A percentile compares a stretch with the other conserved stretches of the same genome.
These are phyloP conservation scores for Sonneratia caseolaris DNA, from an alignment of 345 rosid genomes.

Conservation along the genomic window DNA sequence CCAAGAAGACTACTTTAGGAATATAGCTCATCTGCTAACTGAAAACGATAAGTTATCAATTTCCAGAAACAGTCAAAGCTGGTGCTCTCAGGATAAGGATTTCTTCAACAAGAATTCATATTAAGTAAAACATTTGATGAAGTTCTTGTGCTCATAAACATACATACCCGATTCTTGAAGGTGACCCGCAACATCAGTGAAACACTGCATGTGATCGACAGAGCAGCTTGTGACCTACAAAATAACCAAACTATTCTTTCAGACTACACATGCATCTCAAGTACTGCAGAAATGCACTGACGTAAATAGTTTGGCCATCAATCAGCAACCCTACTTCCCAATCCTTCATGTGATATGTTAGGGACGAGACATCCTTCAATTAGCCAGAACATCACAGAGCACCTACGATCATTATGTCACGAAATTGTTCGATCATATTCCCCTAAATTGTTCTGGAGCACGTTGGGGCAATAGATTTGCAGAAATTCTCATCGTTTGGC, in stretches of 20 bases:
- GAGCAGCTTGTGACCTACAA: slow-evolving; percentile 56
- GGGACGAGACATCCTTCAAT: neutral
- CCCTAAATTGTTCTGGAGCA: too few relatives aligned
- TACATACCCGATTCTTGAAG: slow-evolving; percentile 67
- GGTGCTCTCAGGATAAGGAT: neutral
- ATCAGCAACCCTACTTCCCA: neutral
- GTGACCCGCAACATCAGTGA: slow-evolving; percentile 68
- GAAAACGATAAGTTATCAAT: too few relatives aligned
- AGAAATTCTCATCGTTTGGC: neutral
- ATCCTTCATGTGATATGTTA: neutral
- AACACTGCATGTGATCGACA: slow-evolving; percentile 76
- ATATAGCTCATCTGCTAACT: too few relatives aligned
- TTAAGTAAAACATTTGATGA: neutral
- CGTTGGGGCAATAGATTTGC: neutral
- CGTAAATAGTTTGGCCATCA: neutral
- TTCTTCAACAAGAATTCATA: neutral
- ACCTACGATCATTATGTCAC: neutral
- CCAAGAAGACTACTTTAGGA: neutral
- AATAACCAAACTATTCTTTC: neutral
- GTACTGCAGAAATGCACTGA: neutral
- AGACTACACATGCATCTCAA: slow-evolving; percentile 1
- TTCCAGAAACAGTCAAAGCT: too few relatives aligned
- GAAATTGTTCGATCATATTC: neutral
- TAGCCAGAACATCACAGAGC: neutral
- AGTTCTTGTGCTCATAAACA: neutral